Conservation (phyloP, 2,329 filamentous ascomycete species). For the Fusarium redolens region DNA sequence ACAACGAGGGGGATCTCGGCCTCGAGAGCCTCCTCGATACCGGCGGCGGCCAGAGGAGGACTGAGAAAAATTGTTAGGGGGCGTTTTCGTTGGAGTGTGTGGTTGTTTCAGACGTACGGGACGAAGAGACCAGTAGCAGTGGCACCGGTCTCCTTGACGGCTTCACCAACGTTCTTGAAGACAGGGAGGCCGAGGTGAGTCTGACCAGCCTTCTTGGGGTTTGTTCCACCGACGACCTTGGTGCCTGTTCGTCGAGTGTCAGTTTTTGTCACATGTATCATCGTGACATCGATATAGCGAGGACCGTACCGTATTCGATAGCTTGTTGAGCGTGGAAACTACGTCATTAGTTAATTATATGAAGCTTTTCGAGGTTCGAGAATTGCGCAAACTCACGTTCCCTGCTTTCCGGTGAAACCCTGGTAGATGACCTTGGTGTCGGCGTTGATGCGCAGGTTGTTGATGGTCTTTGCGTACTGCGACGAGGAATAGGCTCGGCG, state of each 20-base stretch:
- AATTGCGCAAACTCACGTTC: constrained; percentile 73
- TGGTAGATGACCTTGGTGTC: constrained; percentile 97
- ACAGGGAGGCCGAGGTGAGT: constrained; percentile 92
- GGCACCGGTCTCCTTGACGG: constrained; percentile 89
- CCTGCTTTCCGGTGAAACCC: constrained; percentile 97
- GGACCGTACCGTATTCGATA: constrained; percentile 89
- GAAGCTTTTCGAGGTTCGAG: not conserved
- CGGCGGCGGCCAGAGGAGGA: constrained; percentile 88
- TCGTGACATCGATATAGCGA: constrained; percentile 36
- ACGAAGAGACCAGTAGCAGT: constrained; percentile 96
- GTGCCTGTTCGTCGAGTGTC: constrained; percentile 71
- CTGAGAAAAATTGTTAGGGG: constrained; percentile 58
- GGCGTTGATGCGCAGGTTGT: constrained; percentile 91
- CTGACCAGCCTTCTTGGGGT: constrained; percentile 96
- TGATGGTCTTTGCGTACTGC: constrained; percentile 77
- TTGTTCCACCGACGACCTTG: constrained; percentile 97
- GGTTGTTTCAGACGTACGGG: constrained; percentile 68
- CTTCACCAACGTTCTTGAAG: constrained; percentile 89
- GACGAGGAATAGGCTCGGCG: constrained; percentile 82
- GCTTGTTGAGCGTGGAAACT: constrained; percentile 98
- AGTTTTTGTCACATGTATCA: constrained; percentile 46
- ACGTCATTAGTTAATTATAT: constrained; percentile 32
- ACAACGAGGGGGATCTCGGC: constrained; percentile 96
- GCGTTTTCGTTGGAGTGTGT: constrained; percentile 13
- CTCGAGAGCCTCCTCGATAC: constrained; percentile 95